These are phyloP conservation scores for Chenopodium berlandieri DNA, from an alignment of 148 eudicot genomes.

Conservation along the genomic window DNA sequence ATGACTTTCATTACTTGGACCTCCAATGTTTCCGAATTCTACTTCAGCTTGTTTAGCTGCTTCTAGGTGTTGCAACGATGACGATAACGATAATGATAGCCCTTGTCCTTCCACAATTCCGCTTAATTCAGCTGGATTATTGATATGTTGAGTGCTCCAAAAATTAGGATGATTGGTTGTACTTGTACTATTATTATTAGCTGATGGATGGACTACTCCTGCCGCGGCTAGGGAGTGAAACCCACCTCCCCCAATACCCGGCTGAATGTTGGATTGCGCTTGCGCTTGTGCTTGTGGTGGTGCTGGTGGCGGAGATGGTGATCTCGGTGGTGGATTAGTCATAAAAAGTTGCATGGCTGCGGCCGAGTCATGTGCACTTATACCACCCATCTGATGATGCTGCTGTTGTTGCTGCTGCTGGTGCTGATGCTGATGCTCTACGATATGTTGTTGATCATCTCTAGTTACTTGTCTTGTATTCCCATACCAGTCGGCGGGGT, in stretches of 20 bases:
- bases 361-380: conserved; percentile 48
- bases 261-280: neutral
- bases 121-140: conserved; percentile 33
- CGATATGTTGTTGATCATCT: conserved; percentile 12
- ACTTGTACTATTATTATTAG: neutral
- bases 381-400: conserved; percentile 39
- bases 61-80: conserved; percentile 55
- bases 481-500: conserved; percentile 19
- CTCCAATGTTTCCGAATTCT: conserved; percentile 43
- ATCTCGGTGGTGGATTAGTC: conserved; percentile 52
- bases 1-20: conserved; percentile 25
- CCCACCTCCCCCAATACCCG: neutral
- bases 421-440: conserved; percentile 19
- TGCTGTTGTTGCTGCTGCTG: conserved; percentile 17
- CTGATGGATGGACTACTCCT: neutral
- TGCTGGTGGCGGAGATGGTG: conserved; percentile 35
- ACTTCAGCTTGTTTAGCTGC: conserved; percentile 58
- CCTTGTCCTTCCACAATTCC: conserved; percentile 55
- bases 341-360: conserved; percentile 90
- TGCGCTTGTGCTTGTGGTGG: conserved; percentile 18
- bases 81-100: conserved; percentile 68
- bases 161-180: conserved; percentile 28
- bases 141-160: conserved; percentile 15
- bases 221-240: conserved; percentile 8
- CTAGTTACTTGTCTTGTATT: neutral